These are phyloP conservation scores for Acacia confusa DNA, from an alignment of 306 rosid species.

Conservation along the genomic window DNA sequence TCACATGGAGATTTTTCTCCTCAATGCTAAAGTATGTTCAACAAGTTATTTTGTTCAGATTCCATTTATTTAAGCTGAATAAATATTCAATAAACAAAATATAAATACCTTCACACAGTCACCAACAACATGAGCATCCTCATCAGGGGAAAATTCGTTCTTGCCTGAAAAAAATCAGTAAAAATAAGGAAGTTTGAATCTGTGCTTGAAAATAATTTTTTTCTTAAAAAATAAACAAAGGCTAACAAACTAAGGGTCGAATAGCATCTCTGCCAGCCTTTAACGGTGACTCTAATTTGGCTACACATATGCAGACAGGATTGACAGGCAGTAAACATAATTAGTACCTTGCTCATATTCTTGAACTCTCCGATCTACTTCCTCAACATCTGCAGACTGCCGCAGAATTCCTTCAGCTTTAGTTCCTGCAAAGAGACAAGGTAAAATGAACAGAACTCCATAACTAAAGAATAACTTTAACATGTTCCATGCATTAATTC, in stretches of 20 bases:
- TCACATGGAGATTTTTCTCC: conserved; percentile 3
- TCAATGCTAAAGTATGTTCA: conserved; percentile 1
- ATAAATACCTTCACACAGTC: conserved; percentile 91
- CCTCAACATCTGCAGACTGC: conserved; percentile 99
- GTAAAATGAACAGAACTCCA: conserved; percentile 22
- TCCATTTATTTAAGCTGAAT: background rate
- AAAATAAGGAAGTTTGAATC: conserved; percentile 28
- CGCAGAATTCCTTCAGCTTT: conserved; percentile 91
- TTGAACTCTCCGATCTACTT: conserved; percentile 94
- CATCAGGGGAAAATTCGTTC: conserved; percentile 78
- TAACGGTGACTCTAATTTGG: background rate
- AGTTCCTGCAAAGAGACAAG: conserved; percentile 50
- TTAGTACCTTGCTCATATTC: conserved; percentile 88
- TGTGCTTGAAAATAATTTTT: background rate
- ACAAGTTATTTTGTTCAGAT: background rate
- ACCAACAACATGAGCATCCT: conserved; percentile 98
- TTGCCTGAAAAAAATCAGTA: conserved; percentile 59
- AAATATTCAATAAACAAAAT: conserved; percentile 1
- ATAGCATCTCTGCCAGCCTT: conserved; percentile 15
- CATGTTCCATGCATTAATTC: background rate
- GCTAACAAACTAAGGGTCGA: background rate
- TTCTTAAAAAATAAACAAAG: background rate
- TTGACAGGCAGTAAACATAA: background rate
- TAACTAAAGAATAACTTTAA: background rate
- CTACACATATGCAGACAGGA: background rate